These are phyloP conservation scores for Vitis riparia DNA, from an alignment of 164 flowering plant species.

Conservation along the genomic window DNA sequence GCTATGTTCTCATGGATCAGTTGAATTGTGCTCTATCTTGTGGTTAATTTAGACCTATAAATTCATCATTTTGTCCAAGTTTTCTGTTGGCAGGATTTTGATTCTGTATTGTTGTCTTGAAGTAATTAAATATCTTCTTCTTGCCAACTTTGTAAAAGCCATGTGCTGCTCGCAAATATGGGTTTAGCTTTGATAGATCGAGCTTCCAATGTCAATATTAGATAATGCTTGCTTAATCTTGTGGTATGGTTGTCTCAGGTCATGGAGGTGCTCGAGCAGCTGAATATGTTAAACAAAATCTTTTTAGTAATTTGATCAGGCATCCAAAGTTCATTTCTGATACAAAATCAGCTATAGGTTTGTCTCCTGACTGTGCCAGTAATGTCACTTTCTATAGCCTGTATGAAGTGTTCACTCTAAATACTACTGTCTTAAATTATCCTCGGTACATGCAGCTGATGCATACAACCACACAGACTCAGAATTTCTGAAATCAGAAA, in stretches of 20 bases:
- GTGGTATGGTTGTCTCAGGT: slow-evolving; percentile 42
- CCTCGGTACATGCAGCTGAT: slow-evolving; percentile 60
- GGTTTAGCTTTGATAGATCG: too few species aligned
- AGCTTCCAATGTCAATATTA: too few species aligned
- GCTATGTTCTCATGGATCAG: not conserved
- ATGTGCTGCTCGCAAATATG: not conserved
- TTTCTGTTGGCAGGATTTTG: not conserved
- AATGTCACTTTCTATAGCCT: not conserved
- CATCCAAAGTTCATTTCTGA: slow-evolving; percentile 95
- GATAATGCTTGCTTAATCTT: not conserved
- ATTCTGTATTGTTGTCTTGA: not conserved
- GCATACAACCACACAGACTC: slow-evolving; percentile 94
- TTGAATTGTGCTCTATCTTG: not conserved
- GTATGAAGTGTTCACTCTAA: not conserved
- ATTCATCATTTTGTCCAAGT: too few species aligned
- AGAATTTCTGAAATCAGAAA: slow-evolving; percentile 85
- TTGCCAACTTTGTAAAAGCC: not conserved
- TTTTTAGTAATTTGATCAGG: slow-evolving; percentile 86
- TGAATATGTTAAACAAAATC: slow-evolving; percentile 90
- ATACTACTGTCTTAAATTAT: not conserved
- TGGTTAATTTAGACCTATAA: not conserved
- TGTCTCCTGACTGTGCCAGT: slow-evolving; percentile 8
- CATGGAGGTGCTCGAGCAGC: slow-evolving; percentile 99
- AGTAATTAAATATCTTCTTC: not conserved
- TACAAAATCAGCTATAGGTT: slow-evolving; percentile 94